phyloP scores from a whole-genome alignment of 2,329 filamentous ascomycete species.

The Colletotrichum lupini region DNA sequence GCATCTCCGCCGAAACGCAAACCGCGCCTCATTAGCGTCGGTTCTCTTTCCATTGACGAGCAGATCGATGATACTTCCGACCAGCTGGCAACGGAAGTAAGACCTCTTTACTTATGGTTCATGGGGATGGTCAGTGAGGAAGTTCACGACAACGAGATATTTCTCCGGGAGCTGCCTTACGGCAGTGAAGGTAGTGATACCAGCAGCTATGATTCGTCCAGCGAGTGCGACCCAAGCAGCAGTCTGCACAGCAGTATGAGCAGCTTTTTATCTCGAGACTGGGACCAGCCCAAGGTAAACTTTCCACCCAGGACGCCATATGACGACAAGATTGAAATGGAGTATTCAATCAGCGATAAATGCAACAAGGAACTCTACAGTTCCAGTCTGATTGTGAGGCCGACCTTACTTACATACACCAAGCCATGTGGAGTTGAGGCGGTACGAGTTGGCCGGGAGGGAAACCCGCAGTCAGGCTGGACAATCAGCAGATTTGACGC shows the following conservation, averaged over 20 bases:
- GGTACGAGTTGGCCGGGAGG: background rate
- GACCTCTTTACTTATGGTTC: background rate
- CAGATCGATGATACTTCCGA: background rate
- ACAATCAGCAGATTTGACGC: background rate
- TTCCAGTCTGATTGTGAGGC: conserved; percentile 6
- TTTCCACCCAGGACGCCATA: background rate
- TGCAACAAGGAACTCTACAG: background rate
- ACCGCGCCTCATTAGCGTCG: conserved; percentile 2
- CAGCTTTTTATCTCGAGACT: background rate
- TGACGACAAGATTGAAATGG: background rate
- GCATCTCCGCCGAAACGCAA: background rate
- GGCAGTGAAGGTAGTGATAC: background rate
- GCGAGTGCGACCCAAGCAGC: background rate
- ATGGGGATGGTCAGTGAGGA: background rate
- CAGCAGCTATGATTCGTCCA: background rate
- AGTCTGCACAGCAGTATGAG: background rate
- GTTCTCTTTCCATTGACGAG: background rate
- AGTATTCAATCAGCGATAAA: background rate
- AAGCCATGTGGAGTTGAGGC: background rate
- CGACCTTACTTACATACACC: background rate
- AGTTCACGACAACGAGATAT: background rate
- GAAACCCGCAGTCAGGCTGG: background rate
- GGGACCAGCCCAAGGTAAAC: background rate
- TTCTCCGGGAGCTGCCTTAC: too few relatives aligned
- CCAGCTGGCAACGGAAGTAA: background rate